Conservation (phyloP, 2,329 filamentous ascomycete genomes). For the Phyllosticta ampelicida region DNA sequence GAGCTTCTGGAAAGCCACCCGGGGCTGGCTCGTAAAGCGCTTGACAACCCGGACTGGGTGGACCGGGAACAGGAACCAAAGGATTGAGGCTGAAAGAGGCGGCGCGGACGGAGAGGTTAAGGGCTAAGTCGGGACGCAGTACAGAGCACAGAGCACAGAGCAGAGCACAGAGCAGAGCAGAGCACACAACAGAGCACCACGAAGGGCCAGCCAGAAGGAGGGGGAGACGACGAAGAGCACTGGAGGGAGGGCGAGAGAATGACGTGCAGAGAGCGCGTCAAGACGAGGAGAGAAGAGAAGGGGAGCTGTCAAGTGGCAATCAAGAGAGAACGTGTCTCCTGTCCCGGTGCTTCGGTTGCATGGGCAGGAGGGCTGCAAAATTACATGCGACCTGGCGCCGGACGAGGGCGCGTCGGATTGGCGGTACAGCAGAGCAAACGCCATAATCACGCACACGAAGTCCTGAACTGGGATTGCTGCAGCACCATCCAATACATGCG, state of each 20-base stretch:
- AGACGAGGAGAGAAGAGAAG: background rate
- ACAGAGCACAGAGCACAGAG: background rate
- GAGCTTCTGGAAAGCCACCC: slow-evolving; percentile 4
- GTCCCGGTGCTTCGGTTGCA: background rate
- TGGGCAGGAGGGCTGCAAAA: background rate
- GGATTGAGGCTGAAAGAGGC: slow-evolving; percentile 2
- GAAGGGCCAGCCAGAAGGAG: background rate
- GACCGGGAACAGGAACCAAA: slow-evolving; percentile 9
- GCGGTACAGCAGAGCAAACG: slow-evolving; percentile 5
- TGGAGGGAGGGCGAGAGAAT: background rate
- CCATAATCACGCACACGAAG: background rate
- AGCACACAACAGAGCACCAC: too few relatives aligned
- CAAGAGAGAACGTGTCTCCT: background rate
- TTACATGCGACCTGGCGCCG: background rate
- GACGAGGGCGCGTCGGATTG: background rate
- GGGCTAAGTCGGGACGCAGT: background rate
- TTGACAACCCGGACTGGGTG: slow-evolving; percentile 7
- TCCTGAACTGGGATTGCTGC: slow-evolving; percentile 4
- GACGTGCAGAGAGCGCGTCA: background rate
- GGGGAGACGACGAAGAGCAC: too few relatives aligned
- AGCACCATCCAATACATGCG: slow-evolving; percentile 11
- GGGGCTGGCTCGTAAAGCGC: slow-evolving; percentile 7
- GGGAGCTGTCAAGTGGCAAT: background rate
- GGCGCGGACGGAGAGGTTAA: background rate
- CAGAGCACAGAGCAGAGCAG: background rate